Evolutionary conservation across 78 protist species (phyloP), one percentile per base, ranked within the genome.

Genomic region (Dictyostelium brefeldianum): DNA sequence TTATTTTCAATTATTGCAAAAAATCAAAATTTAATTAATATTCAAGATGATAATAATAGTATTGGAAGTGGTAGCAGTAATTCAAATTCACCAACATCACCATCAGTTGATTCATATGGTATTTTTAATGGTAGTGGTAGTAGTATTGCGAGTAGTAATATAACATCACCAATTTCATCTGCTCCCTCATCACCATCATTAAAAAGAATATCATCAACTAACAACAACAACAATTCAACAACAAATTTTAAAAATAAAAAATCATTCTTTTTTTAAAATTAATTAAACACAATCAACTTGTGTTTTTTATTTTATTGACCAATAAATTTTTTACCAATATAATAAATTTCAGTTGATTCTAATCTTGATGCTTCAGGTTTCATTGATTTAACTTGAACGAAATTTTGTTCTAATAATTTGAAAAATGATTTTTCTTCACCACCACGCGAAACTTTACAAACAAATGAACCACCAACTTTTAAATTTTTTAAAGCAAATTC

Each of bases 331-430:
- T 43, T 36, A 27, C 47, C 93, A 87, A 87, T 48, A 65, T 77
- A 87, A 56, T 77, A 87, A 9, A 87, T 87, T 65, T 87, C 93
- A 12, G 93, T 46, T 47, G 93, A 87, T 54, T 87, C 93, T 17
- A 17, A 25, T n/a, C 93, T 65, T n/a, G 93, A 87, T 15, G 93
- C 84, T 43, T 65, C 79, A 12, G 93, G 93, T 51, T 87, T 87
- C 69, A 87, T 64, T 17, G 93, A 77, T 87, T 87, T 87, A 10
- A 77, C 74, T n/a, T 65, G 15, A 15, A 43, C 10, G 48, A 87
- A 87, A 36, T 78, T 25, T 4, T 29, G 0, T 64, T 87, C 54
- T 27, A 87, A 62, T 18, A 50, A 17, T 50, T 87, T 74, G 10
- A 77, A 78, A 36, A 87, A 50, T 1, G n/a, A 6, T 46, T 50